Percentiles rank a stretch among this genome's conserved stretches.
These are phyloP conservation scores for Hortaea werneckii DNA, from an alignment of 2,329 filamentous ascomycete species.

Conservation along the genomic window DNA sequence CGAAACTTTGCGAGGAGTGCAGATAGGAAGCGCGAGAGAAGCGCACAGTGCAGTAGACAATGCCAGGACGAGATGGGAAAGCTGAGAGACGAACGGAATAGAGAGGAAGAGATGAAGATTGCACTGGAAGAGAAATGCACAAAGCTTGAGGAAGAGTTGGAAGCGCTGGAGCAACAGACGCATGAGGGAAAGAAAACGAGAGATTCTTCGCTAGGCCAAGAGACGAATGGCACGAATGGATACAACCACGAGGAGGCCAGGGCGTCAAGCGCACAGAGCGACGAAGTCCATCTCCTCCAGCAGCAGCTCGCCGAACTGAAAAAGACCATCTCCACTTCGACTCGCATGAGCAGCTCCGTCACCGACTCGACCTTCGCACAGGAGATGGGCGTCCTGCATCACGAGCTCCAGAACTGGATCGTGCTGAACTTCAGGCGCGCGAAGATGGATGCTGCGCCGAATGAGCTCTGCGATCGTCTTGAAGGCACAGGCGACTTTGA, in stretches of 20 bases:
- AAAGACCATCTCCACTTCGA: slow-evolving; percentile 60
- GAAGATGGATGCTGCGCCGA: slow-evolving; percentile 35
- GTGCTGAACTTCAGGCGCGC: slow-evolving; percentile 57
- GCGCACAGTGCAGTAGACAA: slow-evolving; percentile 2
- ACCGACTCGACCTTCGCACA: slow-evolving; percentile 59
- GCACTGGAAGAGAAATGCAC: slow-evolving; percentile 6
- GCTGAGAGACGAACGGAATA: slow-evolving; percentile 12
- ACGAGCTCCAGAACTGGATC: slow-evolving; percentile 65
- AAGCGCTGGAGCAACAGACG: not conserved
- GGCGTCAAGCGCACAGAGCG: not conserved
- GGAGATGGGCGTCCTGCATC: slow-evolving; percentile 49
- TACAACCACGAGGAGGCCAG: not conserved
- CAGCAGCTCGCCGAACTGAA: slow-evolving; percentile 58
- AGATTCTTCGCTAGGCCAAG: no score
- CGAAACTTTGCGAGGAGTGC: slow-evolving; percentile 1
- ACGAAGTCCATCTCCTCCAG: slow-evolving; percentile 19
- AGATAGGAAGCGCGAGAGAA: not conserved
- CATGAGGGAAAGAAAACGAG: not conserved
- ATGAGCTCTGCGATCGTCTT: slow-evolving; percentile 14
- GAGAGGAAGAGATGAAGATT: slow-evolving; percentile 13
- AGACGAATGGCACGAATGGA: not conserved
- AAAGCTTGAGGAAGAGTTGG: slow-evolving; percentile 6
- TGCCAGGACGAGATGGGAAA: slow-evolving; percentile 12
- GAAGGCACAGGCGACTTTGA: slow-evolving; percentile 12
- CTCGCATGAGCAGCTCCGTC: slow-evolving; percentile 48